phyloP scores from a whole-genome alignment of 2,329 filamentous ascomycete species.

The Fusarium sororula region DNA sequence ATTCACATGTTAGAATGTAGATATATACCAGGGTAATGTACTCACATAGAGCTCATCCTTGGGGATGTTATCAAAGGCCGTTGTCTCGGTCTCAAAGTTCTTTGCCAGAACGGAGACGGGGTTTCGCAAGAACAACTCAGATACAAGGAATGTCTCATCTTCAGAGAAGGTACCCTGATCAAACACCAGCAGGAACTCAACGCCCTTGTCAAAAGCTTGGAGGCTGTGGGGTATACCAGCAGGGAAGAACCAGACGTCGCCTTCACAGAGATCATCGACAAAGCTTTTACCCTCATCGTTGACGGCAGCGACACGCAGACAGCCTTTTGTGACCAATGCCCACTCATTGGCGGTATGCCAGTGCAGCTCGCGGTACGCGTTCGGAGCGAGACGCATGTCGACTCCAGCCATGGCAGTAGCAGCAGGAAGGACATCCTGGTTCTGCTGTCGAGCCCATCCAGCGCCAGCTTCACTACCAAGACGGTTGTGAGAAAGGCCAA shows the following conservation, averaged over 20 bases:
- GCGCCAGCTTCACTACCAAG: slow-evolving; percentile 4
- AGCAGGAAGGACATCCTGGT: background rate
- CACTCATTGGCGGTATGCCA: slow-evolving; percentile 10
- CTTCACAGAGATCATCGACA: slow-evolving; percentile 3
- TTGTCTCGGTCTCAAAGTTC: slow-evolving; percentile 15
- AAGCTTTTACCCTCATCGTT: slow-evolving; percentile 9
- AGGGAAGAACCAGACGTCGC: slow-evolving; percentile 20
- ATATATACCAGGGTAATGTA: fast-evolving
- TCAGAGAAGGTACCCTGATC: slow-evolving; percentile 8
- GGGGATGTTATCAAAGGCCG: slow-evolving; percentile 9
- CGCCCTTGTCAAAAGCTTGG: slow-evolving; percentile 1
- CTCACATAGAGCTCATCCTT: slow-evolving; percentile 15
- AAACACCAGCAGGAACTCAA: slow-evolving; percentile 8
- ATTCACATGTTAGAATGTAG: fast-evolving
- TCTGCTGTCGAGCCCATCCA: slow-evolving; percentile 17
- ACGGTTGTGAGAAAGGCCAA: slow-evolving; percentile 13
- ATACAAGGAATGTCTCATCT: slow-evolving; percentile 17
- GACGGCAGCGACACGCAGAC: slow-evolving; percentile 3
- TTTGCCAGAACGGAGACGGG: slow-evolving; percentile 13
- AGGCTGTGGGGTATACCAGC: slow-evolving; percentile 8
- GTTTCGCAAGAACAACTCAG: slow-evolving; percentile 8
- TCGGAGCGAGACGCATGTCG: slow-evolving; percentile 7
- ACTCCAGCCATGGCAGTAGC: slow-evolving; percentile 10
- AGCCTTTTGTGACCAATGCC: slow-evolving; percentile 11
- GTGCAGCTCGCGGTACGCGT: slow-evolving; percentile 8